Base-by-base conservation (phyloP, 495 filamentous ascomycete genomes). In the Aspergillus steynii region DNA sequence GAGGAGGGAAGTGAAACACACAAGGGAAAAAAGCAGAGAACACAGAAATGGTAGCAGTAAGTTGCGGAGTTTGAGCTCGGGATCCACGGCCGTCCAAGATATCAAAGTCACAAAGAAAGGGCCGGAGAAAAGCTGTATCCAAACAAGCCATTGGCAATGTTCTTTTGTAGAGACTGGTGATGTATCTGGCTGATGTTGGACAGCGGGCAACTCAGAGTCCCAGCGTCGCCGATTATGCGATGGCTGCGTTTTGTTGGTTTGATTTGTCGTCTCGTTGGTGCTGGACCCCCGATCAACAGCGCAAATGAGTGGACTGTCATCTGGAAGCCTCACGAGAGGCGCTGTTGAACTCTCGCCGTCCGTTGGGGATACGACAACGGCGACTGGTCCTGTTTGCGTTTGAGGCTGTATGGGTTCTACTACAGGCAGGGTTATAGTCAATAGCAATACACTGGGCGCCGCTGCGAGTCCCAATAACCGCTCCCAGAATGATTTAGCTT, bases 401-500 rank as follows among this genome's bases (percentile, higher is more conserved):
- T 86, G 82, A 1, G 80, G 73, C 3, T 81, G 80, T 10, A 83
- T 78, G 8, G 81, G 73, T 46, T 98, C 92, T 8, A 97, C 86
- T 0, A 98, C 92, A 3, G 96, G 96, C n/a, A 99, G 71, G 0
- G 96, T 98, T 37, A 95, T 87, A 0, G 93, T 93, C 10, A 99
- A 82, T 5, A 97, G 78, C 56, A 99, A 93, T 31, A 98, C 90
- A 66, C 89, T 96, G 4, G 95, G 92, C 3, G 91, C 88, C 5
- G 93, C 91, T 56, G 95, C 77, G 12, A 96, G 60, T 28, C 91
- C 91, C 15, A 97, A 69, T 15, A 89, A 64, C 61, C 90, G 93
- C 61, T 90, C 93, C 85, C 86, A 90, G 25, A 88, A 74, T 9
- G 71, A 82, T 71, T 97, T 98, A 3, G 88, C 83, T 53, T 73